A percentile compares a stretch with the other conserved stretches of the same genome.
Conservation (phyloP, 805 yeast genomes). For the Cyberlindnera galapagoensis region DNA sequence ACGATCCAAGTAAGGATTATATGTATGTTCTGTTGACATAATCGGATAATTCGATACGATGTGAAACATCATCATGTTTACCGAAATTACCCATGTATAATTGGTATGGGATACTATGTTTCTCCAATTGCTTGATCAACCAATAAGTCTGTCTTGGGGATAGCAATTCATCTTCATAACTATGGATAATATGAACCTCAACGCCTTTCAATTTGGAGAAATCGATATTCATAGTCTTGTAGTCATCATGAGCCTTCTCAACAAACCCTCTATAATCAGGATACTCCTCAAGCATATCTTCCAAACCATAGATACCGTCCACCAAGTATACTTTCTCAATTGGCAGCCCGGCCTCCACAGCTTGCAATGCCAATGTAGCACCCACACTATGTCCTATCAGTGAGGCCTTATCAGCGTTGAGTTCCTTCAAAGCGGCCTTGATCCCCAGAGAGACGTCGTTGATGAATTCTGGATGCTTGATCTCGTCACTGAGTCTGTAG, state of each 20-base stretch:
- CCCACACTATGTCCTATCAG: slow-evolving; percentile 80
- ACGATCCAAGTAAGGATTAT: background rate
- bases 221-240: slow-evolving; percentile 11
- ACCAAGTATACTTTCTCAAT: slow-evolving; percentile 32
- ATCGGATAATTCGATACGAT: slow-evolving; percentile 30
- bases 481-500: slow-evolving; percentile 60
- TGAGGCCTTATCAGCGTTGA: slow-evolving; percentile 17
- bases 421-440: slow-evolving; percentile 5
- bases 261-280: slow-evolving; percentile 54
- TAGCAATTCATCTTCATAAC: slow-evolving; percentile 61
- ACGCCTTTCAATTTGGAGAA: slow-evolving; percentile 3
- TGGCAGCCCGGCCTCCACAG: slow-evolving; percentile 5
- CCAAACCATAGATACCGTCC: slow-evolving; percentile 67
- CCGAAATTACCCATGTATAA: slow-evolving; percentile 41
- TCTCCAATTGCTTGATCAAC: slow-evolving; percentile 31
- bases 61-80: slow-evolving; percentile 56
- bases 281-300: slow-evolving; percentile 49
- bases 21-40: slow-evolving; percentile 18
- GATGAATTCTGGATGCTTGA: slow-evolving; percentile 55
- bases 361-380: slow-evolving; percentile 37
- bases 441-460: slow-evolving; percentile 44
- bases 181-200: slow-evolving; percentile 44
- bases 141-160: slow-evolving; percentile 41
- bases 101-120: slow-evolving; percentile 12
- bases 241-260: slow-evolving; percentile 44